Conservation (phyloP, 2,329 filamentous ascomycete genomes). For the Tolypocladium sp. region DNA sequence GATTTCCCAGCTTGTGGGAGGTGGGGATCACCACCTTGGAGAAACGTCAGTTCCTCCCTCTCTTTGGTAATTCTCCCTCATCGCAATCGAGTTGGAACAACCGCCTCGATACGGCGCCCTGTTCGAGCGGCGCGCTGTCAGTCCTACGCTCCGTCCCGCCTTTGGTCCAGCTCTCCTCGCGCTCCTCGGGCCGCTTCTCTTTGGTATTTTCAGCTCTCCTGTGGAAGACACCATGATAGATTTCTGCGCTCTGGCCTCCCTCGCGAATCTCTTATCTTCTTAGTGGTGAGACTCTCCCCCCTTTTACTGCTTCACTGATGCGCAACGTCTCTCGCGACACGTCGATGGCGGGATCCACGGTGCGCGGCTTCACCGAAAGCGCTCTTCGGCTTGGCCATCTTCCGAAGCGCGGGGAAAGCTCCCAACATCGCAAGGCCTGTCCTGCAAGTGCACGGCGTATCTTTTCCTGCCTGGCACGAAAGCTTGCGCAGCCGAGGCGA, state of each 20-base stretch:
- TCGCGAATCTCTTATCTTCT: constrained; percentile 23
- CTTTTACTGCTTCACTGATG: neutral
- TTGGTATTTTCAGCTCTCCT: constrained; percentile 11
- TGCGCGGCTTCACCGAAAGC: neutral
- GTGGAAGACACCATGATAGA: constrained; percentile 31
- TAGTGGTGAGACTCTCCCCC: constrained; percentile 28
- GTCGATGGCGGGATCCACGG: neutral
- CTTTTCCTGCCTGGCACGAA: neutral
- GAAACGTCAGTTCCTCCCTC: neutral
- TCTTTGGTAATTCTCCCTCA: neutral
- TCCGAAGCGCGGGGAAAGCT: neutral
- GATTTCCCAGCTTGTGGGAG: neutral
- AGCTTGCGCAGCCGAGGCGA: neutral
- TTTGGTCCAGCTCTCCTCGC: no score
- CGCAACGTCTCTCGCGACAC: neutral
- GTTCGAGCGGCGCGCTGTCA: neutral
- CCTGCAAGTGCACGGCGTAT: neutral
- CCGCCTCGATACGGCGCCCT: neutral
- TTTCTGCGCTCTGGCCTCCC: constrained; percentile 23
- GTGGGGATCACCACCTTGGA: neutral
- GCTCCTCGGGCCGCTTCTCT: no score
- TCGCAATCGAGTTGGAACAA: neutral
- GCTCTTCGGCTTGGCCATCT: neutral
- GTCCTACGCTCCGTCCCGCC: neutral
- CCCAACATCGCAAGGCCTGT: neutral